These are phyloP conservation scores for Rhodotorula sp. DNA, from an alignment of 1,284 basidiomycete genomes.

Conservation along the genomic window DNA sequence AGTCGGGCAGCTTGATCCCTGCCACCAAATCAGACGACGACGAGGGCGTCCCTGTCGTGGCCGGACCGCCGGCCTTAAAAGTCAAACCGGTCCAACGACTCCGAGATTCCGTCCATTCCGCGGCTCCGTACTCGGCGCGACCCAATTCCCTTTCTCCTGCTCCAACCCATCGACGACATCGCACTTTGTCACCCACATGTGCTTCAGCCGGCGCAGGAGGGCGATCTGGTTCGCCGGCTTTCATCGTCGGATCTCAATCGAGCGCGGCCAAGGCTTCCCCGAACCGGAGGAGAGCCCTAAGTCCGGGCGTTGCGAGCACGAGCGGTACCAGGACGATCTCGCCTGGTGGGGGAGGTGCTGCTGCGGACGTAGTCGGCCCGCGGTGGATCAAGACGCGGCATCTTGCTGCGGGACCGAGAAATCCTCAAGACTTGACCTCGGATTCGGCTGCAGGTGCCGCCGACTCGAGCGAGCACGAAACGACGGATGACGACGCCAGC, in stretches of 20 bases:
- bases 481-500: neutral
- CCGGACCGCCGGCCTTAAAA: neutral
- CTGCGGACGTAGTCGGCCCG: neutral
- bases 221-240: constrained; percentile 5
- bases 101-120: neutral
- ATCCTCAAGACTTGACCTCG: neutral
- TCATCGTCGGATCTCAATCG: constrained; percentile 2
- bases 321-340: neutral
- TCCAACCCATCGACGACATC: neutral
- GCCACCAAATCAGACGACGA: constrained; percentile 1
- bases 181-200: constrained; percentile 7
- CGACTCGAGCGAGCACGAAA: neutral
- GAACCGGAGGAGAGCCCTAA: neutral
- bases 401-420: neutral
- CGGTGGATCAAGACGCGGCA: constrained; percentile 1
- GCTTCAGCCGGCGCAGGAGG: neutral
- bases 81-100: neutral
- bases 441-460: neutral
- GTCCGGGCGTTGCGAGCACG: neutral
- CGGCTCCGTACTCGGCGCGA: neutral
- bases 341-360: neutral
- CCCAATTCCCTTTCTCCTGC: constrained; percentile 1
- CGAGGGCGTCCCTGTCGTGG: neutral
- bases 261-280: neutral
- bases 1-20: neutral